A percentile compares a stretch with the other conserved stretches of the same genome.
These are phyloP conservation scores for Gaeumannomyces sp. DNA, from an alignment of 2,329 filamentous ascomycete species.

Conservation along the genomic window DNA sequence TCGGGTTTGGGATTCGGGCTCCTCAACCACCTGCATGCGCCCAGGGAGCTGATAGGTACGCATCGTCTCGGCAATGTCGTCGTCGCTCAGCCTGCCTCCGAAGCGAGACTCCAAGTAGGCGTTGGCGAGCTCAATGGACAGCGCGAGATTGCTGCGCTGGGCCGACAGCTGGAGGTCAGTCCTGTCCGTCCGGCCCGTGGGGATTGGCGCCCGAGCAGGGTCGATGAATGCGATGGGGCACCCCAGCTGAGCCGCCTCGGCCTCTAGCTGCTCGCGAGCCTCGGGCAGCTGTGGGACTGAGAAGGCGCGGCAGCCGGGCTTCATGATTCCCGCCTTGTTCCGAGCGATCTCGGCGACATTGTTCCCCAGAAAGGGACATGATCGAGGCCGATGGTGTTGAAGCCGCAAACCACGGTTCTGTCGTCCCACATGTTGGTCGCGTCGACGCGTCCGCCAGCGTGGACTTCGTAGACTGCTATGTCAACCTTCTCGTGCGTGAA, in stretches of 20 bases:
- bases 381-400: conserved; percentile 63
- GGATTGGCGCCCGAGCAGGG: neutral
- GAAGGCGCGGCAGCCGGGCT: conserved; percentile 52
- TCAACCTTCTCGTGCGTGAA: neutral
- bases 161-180: neutral
- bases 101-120: conserved; percentile 5
- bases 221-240: conserved; percentile 6
- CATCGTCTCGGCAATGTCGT: conserved; percentile 4
- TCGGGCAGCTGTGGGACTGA: conserved; percentile 5
- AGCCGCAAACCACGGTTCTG: conserved; percentile 49
- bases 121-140: conserved; percentile 6
- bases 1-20: neutral
- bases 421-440: conserved; percentile 60
- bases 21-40: conserved; percentile 5
- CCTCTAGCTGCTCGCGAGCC: conserved; percentile 3
- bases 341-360: conserved; percentile 63
- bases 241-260: conserved; percentile 2
- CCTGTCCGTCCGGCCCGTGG: neutral
- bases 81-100: neutral
- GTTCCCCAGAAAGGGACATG: conserved; percentile 57
- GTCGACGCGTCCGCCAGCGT: conserved; percentile 44
- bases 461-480: conserved; percentile 8
- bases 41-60: conserved; percentile 3
- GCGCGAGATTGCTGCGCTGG: conserved; percentile 7
- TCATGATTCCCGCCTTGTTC: conserved; percentile 70